Evolutionary conservation across 2,329 filamentous ascomycete species (phyloP), one percentile per base, ranked within the genome.

Genomic region (Xylariaceae sp.): DNA sequence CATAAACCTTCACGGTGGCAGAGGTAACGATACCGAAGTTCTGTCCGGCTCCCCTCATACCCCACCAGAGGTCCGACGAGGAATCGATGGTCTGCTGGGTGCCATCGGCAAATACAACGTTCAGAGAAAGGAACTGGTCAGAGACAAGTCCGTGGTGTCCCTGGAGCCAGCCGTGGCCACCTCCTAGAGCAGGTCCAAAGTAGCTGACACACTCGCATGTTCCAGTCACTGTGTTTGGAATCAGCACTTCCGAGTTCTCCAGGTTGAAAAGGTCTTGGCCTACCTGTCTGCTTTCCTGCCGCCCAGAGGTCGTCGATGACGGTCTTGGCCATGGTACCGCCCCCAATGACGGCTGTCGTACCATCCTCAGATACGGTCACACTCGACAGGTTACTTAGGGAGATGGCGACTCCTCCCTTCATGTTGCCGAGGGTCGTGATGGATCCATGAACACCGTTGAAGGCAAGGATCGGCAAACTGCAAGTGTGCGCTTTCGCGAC

Each of bases 21-120:
- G 75, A 77, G 1, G 81, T 82, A 8, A 84, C 80, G 51, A 85
- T 79, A 9, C 82, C 83, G 59, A 85, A 85, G 69, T 85, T 85
- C 62, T 84, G 81, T 1, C 82, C 82, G 1, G 81, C 82, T 2
- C 83, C 82, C 55, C 76, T 74, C 60, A 86, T 74, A 1, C 75
- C 83, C 82, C 82, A 86, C 71, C 76, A 85, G 2, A 86, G 75
- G 49, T 84, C 81, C 0, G 77, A 76, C 57, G 75, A 71, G 49
- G 71, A 68, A 57, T 76, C 68, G 1, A 80, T 70, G 0, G 73
- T 76, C 9, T 70, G 61, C 57, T 75, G 53, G 11, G 67, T 74
- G 13, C 82, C 81, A 61, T 82, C 72, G 7, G 80, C 79, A 1
- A 82, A 73, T 0, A 84, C 80, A 1, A 84, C 66, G 18, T 79